phyloP scores from a whole-genome alignment of 2,329 filamentous ascomycete species.

The Epichloe aotearoae region DNA sequence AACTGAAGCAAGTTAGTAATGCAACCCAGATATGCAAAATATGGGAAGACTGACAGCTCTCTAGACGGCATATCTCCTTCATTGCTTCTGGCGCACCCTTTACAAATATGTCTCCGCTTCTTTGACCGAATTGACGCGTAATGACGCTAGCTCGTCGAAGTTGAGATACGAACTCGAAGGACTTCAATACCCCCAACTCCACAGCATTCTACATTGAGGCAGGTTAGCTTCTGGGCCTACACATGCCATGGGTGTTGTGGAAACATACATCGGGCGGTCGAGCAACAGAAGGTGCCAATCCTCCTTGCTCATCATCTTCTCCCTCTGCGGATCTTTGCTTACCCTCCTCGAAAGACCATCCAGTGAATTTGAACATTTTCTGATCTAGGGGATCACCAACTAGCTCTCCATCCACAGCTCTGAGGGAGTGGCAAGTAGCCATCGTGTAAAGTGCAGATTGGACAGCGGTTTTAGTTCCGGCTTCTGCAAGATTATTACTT shows the following conservation, averaged over 20 bases:
- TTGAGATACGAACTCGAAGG: slow-evolving; percentile 91
- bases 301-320: slow-evolving; percentile 61
- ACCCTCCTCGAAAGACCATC: slow-evolving; percentile 86
- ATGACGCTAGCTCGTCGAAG: slow-evolving; percentile 86
- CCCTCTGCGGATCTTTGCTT: slow-evolving; percentile 50
- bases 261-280: slow-evolving; percentile 50
- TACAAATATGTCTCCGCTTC: slow-evolving; percentile 77
- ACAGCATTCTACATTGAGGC: slow-evolving; percentile 35
- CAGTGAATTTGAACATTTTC: slow-evolving; percentile 97
- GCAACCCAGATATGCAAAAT: not conserved
- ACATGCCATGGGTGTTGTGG: not conserved
- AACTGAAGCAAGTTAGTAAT: slow-evolving; percentile 33
- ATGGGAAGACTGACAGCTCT: slow-evolving; percentile 49
- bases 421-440: slow-evolving; percentile 91
- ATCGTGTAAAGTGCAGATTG: slow-evolving; percentile 75
- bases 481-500: not conserved
- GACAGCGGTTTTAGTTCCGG: slow-evolving; percentile 6
- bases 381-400: slow-evolving; percentile 89
- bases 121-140: slow-evolving; percentile 74
- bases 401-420: slow-evolving; percentile 75
- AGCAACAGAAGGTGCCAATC: slow-evolving; percentile 77
- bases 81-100: slow-evolving; percentile 96
- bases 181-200: slow-evolving; percentile 80
- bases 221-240: slow-evolving; percentile 11
- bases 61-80: slow-evolving; percentile 76